Percentiles rank a stretch among this genome's conserved stretches.
Evolutionary conservation across 164 flowering plant genomes (phyloP).

Genomic region (Macadamia integrifolia): DNA sequence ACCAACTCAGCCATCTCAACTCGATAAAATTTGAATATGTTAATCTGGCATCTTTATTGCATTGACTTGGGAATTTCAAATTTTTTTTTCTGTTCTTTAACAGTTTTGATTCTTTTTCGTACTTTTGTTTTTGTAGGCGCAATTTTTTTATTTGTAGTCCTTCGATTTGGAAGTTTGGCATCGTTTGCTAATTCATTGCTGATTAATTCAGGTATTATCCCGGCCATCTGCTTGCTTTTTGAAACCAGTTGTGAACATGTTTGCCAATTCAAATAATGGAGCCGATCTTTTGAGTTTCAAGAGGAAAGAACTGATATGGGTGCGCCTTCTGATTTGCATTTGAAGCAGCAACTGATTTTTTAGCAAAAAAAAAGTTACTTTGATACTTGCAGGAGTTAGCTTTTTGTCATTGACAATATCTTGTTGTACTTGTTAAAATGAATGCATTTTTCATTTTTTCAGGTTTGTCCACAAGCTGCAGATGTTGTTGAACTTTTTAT

Average conservation of each 20-base stretch:
- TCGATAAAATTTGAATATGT: too few species aligned
- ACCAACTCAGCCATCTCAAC: too few species aligned
- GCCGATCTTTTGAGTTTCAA: constrained; percentile 66
- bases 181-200: constrained; percentile 5
- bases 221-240: constrained; percentile 72
- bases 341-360: constrained; percentile 11
- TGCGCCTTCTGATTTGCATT: constrained; percentile 20
- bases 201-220: constrained; percentile 48
- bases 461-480: constrained; percentile 89
- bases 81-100: not conserved
- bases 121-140: too few species aligned
- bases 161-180: not conserved
- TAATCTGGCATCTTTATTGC: not conserved
- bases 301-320: constrained; percentile 80
- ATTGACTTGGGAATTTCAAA: not conserved
- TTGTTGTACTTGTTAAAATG: not conserved
- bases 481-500: constrained; percentile 85
- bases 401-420: not conserved
- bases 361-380: too few species aligned
- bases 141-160: too few species aligned
- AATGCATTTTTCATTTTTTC: constrained; percentile 16
- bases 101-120: too few species aligned
- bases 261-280: constrained; percentile 44
- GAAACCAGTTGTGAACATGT: constrained; percentile 54
- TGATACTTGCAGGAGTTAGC: not conserved